phyloP scores from a whole-genome alignment of 1,139 yeast genomes.

The Candida labiduridarum region DNA sequence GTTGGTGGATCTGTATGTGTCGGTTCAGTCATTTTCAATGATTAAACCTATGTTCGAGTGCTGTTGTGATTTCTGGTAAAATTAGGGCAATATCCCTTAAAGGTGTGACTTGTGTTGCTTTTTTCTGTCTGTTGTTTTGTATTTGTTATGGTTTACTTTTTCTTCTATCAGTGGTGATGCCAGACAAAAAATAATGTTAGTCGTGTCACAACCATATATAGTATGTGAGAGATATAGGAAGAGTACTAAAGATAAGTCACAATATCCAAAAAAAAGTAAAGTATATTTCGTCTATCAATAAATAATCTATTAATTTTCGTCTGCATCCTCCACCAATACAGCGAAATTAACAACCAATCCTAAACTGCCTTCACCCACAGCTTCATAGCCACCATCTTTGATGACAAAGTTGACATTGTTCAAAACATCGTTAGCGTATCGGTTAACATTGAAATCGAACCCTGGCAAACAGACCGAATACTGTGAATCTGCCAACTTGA shows the following conservation, averaged over 20 bases:
- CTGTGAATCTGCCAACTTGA: constrained; percentile 44
- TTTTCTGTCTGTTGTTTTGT: background rate
- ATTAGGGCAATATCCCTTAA: constrained; percentile 5
- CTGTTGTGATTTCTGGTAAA: background rate
- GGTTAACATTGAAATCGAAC: constrained; percentile 43
- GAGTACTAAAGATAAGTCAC: background rate
- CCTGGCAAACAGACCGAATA: constrained; percentile 47
- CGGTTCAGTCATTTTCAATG: background rate
- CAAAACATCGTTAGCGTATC: constrained; percentile 44
- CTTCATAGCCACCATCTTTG: constrained; percentile 41
- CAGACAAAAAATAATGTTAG: background rate
- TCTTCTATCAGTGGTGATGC: background rate
- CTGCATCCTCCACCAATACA: constrained; percentile 33
- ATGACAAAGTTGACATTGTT: constrained; percentile 49
- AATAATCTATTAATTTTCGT: constrained; percentile 5
- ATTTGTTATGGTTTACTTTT: constrained; percentile 1
- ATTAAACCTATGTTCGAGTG: background rate
- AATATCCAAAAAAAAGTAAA: background rate
- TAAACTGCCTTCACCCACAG: constrained; percentile 36
- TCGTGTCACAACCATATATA: background rate
- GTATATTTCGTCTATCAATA: background rate
- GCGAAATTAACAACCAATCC: constrained; percentile 47
- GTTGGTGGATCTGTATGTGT: background rate
- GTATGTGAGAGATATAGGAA: background rate
- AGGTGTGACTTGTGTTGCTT: constrained; percentile 5